These are phyloP conservation scores for Rutstroemia sp. DNA, from an alignment of 2,329 filamentous ascomycete species.

Conservation along the genomic window DNA sequence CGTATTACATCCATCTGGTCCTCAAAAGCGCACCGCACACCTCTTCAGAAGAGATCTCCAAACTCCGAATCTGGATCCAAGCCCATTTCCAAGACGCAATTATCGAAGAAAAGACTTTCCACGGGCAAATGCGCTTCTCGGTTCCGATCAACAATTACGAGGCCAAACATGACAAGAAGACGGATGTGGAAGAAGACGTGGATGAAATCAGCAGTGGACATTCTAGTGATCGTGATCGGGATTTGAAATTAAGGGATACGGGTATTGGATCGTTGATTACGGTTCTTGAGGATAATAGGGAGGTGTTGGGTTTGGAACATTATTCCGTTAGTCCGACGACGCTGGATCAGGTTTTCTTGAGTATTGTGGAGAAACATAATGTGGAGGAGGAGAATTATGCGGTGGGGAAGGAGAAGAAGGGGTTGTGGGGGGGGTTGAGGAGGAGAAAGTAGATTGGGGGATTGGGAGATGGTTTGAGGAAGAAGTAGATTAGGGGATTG, in stretches of 20 bases:
- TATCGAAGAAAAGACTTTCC: constrained; percentile 68
- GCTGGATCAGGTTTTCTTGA: constrained; percentile 83
- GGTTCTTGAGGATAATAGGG: constrained; percentile 63
- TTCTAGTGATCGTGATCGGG: constrained; percentile 6
- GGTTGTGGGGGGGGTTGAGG: too few relatives aligned
- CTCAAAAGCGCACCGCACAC: constrained; percentile 69
- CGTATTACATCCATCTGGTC: constrained; percentile 76
- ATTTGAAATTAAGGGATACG: not conserved
- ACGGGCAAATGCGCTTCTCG: constrained; percentile 82
- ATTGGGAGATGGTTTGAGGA: too few relatives aligned
- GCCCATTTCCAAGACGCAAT: constrained; percentile 54
- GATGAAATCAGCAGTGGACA: constrained; percentile 21
- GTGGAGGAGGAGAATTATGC: constrained; percentile 64
- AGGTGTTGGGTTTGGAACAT: constrained; percentile 66
- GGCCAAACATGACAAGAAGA: too few relatives aligned
- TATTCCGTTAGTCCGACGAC: constrained; percentile 84
- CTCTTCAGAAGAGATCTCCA: constrained; percentile 56
- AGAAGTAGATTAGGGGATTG: too few relatives aligned
- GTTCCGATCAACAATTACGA: constrained; percentile 45
- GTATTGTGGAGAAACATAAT: constrained; percentile 74
- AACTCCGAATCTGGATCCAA: constrained; percentile 59
- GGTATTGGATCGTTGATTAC: constrained; percentile 62
- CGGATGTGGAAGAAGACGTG: not conserved
- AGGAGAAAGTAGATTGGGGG: too few relatives aligned
- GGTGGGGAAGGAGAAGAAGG: constrained; percentile 9